Evolutionary conservation across 768 basidiomycete species (phyloP), one percentile per base, ranked within the genome.

Genomic region (Lentinula aciculospora): DNA sequence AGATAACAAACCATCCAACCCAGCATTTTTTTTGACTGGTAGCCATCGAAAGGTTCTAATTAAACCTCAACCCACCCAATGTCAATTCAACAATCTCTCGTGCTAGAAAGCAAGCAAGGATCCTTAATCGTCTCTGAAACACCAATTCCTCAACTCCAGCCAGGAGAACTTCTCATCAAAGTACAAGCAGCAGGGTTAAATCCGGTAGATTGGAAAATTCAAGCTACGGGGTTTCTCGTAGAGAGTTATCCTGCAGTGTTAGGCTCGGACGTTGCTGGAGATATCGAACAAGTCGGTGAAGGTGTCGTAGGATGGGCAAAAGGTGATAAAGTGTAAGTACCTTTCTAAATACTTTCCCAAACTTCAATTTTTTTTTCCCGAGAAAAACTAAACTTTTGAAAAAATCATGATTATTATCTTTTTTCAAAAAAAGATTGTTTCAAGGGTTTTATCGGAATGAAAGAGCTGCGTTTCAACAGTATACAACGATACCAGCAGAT

Each of bases 141-240:
- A 17, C 42, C 42, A 1, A 61, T 70, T 8, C 66, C 65, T 6
- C 46, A 56, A n/a, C 68, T 69, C 1, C 66, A 59, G 0, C 56
- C 65, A 1, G 65, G 66, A 15, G 67, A 74, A 23, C 57, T 74
- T n/a, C 63, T 72, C 13, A 60, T 73, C 50, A 71, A 68, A 50
- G 49, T 73, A 42, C 27, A 61, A 9, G 53, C 69, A 6, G 58
- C 59, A 15, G 68, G 58, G 2, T 59, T 74, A 23, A 72, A 75
- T 49, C 72, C 73, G 0, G 66, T 67, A 3, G 70, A 72, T 59
- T 71, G 70, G 70, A 72, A 68, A 61, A 64, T 68, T n/a, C 68
- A 65, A 29, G 58, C 25, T 58, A 64, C 15, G 34, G 60, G 49
- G 21, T 53, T 65, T 28, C 56, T 67, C 51, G 56, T 69, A 57